These are phyloP conservation scores for Dactylis glomerata DNA, from an alignment of 176 grass and related monocot species.

Conservation along the genomic window DNA sequence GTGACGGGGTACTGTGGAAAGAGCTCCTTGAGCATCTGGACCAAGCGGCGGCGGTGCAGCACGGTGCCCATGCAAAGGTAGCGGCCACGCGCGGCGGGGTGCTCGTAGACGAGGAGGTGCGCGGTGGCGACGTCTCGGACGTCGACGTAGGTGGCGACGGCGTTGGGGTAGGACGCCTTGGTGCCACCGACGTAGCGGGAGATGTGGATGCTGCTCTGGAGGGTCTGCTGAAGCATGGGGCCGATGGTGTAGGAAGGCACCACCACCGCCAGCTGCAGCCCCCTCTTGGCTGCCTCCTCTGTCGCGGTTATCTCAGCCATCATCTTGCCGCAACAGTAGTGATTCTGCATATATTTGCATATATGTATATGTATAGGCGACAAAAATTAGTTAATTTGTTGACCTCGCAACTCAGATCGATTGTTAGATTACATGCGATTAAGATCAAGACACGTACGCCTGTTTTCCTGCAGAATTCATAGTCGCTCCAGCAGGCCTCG, in stretches of 20 bases:
- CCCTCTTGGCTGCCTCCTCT: constrained; percentile 16
- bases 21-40: constrained; percentile 20
- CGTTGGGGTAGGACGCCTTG: constrained; percentile 9
- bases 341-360: constrained; percentile 6
- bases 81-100: constrained; percentile 6
- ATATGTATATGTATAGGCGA: too few species aligned
- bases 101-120: constrained; percentile 41
- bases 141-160: constrained; percentile 7
- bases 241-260: constrained; percentile 24
- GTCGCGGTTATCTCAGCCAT: constrained; percentile 37
- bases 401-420: neutral
- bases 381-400: too few species aligned
- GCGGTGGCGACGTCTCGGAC: constrained; percentile 45
- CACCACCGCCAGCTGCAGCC: constrained; percentile 38
- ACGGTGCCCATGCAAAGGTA: constrained; percentile 47
- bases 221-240: constrained; percentile 28
- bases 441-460: neutral
- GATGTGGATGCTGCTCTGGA: constrained; percentile 39
- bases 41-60: constrained; percentile 17
- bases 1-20: constrained; percentile 39
- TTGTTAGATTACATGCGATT: too few species aligned
- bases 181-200: constrained; percentile 33
- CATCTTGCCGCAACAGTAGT: constrained; percentile 50
- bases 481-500: constrained; percentile 60
- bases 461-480: constrained; percentile 33